Evolutionary conservation across 768 basidiomycete species (phyloP), one percentile per base, ranked within the genome.

Genomic region (Suillus occidentalis): DNA sequence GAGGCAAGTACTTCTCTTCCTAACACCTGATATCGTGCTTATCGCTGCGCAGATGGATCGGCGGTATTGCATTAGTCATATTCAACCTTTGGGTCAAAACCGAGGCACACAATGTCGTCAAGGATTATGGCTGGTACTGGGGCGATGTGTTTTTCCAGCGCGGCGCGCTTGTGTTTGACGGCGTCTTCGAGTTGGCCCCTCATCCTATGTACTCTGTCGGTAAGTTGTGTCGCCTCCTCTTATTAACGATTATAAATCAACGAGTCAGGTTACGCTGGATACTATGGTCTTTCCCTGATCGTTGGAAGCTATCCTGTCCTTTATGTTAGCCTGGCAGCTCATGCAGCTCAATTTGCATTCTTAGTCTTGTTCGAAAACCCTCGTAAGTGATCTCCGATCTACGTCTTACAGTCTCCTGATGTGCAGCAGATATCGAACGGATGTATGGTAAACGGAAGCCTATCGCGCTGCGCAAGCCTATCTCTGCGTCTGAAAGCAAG

Each of bases 61-160:
- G 90, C 25, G 97, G 97, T 6, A 74, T 92, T 65, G 84, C 86
- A 0, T 80, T 99, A 31, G 95, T 99, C 73, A 85, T 84, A 25
- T 99, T 99, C 83, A 99, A 99, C 76, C 84, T 99, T 42, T 99
- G 96, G 95, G 95, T 99, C 67, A 99, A 99, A 75, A 92, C 91
- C 2, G 97, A 99, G 73, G 97, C 97, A 0, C 97, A 99, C 75
- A 86, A 94, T 62, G 94, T 99, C 58, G 95, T 99, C 66, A 99
- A 97, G 71, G 97, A 98, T 72, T 98, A 97, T 69, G 96, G 95
- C 18, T 98, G 95, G 95, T 98, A 95, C 75, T 95, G 94, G 94
- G 95, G 93, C 12, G 93, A 95, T 69, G 89, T 89, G 64, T 95
- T 95, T 79, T 94, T 95, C 81, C 92, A 94, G 75, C 89, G 92